A percentile compares a stretch with the other conserved stretches of the same genome.
Evolutionary conservation across 2,329 filamentous ascomycete genomes (phyloP).

Genomic region (Raffaelea deltoideospora): DNA sequence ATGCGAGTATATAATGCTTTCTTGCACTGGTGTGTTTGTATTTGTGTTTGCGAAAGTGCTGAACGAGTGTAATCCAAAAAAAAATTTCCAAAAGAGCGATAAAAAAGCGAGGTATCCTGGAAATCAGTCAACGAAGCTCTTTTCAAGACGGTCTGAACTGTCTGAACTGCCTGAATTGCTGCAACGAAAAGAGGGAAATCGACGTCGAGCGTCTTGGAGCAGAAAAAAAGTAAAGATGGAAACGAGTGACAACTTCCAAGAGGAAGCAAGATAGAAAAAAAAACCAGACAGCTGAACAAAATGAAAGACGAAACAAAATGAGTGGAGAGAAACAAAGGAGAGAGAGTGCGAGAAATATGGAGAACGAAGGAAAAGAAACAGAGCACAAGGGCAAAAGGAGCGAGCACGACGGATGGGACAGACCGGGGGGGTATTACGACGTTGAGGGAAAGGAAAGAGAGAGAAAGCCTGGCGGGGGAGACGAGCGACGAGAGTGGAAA

Average conservation of each 20-base stretch:
- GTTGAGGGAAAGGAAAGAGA: slow-evolving; percentile 2
- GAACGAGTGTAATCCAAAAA: no score
- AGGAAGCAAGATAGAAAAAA: not conserved
- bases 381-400: not conserved
- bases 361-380: slow-evolving; percentile 1
- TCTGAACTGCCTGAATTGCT: not conserved
- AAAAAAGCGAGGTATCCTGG: no score
- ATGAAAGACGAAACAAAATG: not conserved
- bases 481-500: no score
- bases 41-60: no score
- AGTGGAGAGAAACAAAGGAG: not conserved
- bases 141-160: no score
- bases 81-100: no score
- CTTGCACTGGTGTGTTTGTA: no score
- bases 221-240: not conserved
- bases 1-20: no score
- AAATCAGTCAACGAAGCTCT: no score
- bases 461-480: no score
- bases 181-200: not conserved
- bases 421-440: not conserved
- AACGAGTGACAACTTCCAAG: not conserved
- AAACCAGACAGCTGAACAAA: not conserved
- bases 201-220: slow-evolving; percentile 3
- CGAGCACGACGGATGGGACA: not conserved
- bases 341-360: not conserved